Evolutionary conservation across 2,329 filamentous ascomycete genomes (phyloP).

Genomic region (Xylaria sp.): DNA sequence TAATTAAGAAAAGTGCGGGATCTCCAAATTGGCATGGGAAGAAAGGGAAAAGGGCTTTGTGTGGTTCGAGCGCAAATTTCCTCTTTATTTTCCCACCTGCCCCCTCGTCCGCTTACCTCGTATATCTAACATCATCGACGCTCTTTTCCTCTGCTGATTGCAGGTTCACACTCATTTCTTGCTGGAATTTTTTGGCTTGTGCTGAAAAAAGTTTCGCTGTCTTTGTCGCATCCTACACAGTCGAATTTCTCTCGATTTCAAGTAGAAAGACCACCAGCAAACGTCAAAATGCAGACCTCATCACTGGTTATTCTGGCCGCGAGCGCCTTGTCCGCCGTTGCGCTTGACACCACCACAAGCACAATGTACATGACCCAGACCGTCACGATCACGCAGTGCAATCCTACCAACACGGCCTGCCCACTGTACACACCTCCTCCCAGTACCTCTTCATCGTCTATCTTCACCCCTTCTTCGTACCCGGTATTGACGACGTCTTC

Average conservation of each 20-base stretch:
- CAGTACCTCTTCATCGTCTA: constrained; percentile 35
- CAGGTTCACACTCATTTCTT: constrained; percentile 38
- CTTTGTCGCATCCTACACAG: constrained; percentile 10
- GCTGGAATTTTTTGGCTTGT: constrained; percentile 33
- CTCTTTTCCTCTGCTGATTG: constrained; percentile 31
- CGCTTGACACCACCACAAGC: constrained; percentile 45
- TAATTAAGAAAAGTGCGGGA: neutral
- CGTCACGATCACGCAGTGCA: constrained; percentile 48
- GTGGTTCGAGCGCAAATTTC: constrained; percentile 19
- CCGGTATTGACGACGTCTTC: constrained; percentile 33
- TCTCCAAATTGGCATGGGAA: neutral
- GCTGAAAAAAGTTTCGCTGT: constrained; percentile 2
- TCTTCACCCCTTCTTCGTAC: constrained; percentile 35
- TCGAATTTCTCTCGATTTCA: neutral
- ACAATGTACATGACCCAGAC: constrained; percentile 46
- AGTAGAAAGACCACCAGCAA: constrained; percentile 21
- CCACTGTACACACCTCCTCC: constrained; percentile 45
- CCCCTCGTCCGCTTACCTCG: constrained; percentile 4
- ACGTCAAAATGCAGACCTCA: constrained; percentile 46
- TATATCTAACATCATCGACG: constrained; percentile 9
- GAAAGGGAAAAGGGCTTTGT: constrained; percentile 24
- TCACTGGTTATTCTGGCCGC: constrained; percentile 45
- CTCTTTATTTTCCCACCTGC: constrained; percentile 11
- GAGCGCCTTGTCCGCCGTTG: constrained; percentile 44
- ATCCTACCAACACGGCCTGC: constrained; percentile 46